Percentiles rank a stretch among this genome's conserved stretches.
Conservation (phyloP, 2,329 filamentous ascomycete genomes). For the Teratosphaeria epicoccoides region DNA sequence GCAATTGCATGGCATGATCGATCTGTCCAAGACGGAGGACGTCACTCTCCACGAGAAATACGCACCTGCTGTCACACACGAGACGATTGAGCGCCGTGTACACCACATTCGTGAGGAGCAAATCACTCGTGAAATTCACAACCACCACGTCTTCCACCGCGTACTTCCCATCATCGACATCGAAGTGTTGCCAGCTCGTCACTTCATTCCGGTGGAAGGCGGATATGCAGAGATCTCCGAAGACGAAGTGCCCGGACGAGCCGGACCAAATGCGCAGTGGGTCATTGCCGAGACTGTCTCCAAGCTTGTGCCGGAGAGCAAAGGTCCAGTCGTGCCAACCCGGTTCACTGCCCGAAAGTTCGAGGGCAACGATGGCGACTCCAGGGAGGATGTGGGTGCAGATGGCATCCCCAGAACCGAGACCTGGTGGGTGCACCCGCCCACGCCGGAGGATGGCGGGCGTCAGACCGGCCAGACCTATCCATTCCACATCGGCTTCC, state of each 20-base stretch:
- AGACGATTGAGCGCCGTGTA: conserved; percentile 34
- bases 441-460: conserved; percentile 29
- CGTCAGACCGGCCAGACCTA: conserved; percentile 25
- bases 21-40: conserved; percentile 30
- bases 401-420: conserved; percentile 35
- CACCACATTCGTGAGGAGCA: conserved; percentile 39
- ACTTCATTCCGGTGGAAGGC: conserved; percentile 35
- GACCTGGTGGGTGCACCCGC: conserved; percentile 37
- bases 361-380: conserved; percentile 31
- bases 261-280: conserved; percentile 18
- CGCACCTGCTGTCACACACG: conserved; percentile 40
- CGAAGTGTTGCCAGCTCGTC: conserved; percentile 42
- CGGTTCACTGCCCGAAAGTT: conserved; percentile 28
- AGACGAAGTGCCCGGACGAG: conserved; percentile 28
- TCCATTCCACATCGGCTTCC: conserved; percentile 21
- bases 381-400: conserved; percentile 27
- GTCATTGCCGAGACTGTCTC: conserved; percentile 26
- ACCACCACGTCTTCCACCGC: conserved; percentile 42
- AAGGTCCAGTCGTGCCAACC: conserved; percentile 8
- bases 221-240: conserved; percentile 37
- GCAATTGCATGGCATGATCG: conserved; percentile 21
- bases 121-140: conserved; percentile 45
- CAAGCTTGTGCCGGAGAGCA: conserved; percentile 15
- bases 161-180: conserved; percentile 44
- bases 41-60: conserved; percentile 27